phyloP scores from a whole-genome alignment of 2,329 filamentous ascomycete species.

The Pyrenophora teres region DNA sequence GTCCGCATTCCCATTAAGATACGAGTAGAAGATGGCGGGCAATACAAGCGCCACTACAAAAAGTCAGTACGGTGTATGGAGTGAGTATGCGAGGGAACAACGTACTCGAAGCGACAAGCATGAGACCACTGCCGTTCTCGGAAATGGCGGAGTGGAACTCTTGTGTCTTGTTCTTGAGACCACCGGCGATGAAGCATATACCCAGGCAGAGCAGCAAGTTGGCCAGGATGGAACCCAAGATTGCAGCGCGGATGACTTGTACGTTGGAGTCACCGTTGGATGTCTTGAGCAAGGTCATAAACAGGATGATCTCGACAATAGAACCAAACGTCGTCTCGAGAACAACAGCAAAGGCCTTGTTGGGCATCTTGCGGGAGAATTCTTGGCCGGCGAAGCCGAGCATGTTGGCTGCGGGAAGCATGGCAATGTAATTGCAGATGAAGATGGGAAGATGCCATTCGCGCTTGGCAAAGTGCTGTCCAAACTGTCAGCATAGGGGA shows the following conservation, averaged over 20 bases:
- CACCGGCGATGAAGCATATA: conserved; percentile 78
- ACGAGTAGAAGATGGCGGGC: conserved; percentile 59
- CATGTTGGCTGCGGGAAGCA: conserved; percentile 76
- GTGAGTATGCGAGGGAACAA: neutral
- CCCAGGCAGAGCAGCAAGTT: conserved; percentile 82
- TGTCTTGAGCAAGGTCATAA: conserved; percentile 72
- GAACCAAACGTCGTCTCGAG: conserved; percentile 67
- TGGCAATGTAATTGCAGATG: conserved; percentile 73
- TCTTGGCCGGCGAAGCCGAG: conserved; percentile 76
- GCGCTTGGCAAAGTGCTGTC: conserved; percentile 57
- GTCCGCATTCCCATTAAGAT: conserved; percentile 36
- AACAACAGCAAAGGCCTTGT: conserved; percentile 69
- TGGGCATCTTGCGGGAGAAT: conserved; percentile 72
- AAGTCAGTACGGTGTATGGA: conserved; percentile 11
- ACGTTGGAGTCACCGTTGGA: conserved; percentile 49
- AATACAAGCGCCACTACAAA: conserved; percentile 54
- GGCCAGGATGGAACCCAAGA: conserved; percentile 80
- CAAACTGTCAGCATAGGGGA: conserved; percentile 6
- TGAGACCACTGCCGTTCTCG: conserved; percentile 76
- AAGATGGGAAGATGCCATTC: conserved; percentile 69
- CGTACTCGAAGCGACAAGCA: conserved; percentile 73
- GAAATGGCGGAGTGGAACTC: conserved; percentile 75
- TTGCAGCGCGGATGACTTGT: conserved; percentile 80
- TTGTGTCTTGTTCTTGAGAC: conserved; percentile 69
- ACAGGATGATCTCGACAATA: conserved; percentile 80